Percentiles rank a stretch among this genome's conserved stretches.
These are phyloP conservation scores for Malbranchea zuffiana DNA, from an alignment of 2,329 filamentous ascomycete genomes.

Conservation along the genomic window DNA sequence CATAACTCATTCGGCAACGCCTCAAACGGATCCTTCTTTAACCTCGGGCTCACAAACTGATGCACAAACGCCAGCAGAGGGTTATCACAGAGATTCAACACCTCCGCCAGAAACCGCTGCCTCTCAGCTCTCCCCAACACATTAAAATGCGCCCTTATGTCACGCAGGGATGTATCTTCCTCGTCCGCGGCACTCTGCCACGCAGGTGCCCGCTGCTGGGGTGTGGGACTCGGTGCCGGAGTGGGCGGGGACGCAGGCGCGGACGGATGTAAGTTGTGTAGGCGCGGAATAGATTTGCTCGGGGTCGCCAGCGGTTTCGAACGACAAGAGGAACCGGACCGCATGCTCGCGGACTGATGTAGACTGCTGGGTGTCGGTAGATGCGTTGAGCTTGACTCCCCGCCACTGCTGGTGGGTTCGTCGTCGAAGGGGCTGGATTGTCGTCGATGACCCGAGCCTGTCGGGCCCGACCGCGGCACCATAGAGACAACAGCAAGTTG, in stretches of 20 bases:
- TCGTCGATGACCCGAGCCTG: constrained; percentile 19
- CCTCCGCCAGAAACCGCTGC: constrained; percentile 70
- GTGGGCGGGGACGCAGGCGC: constrained; percentile 56
- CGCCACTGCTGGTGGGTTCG: constrained; percentile 10
- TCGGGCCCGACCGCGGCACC: constrained; percentile 13
- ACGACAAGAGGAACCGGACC: constrained; percentile 5
- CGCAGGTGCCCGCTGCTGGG: constrained; percentile 47
- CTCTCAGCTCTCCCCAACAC: constrained; percentile 64
- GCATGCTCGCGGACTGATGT: constrained; percentile 10
- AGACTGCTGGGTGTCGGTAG: not conserved
- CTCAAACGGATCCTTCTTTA: constrained; percentile 94
- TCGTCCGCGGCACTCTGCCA: constrained; percentile 46
- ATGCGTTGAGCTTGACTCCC: constrained; percentile 1
- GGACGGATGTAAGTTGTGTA: constrained; percentile 52
- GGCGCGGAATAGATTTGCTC: constrained; percentile 33
- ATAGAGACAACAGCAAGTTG: no score
- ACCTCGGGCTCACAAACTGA: constrained; percentile 81
- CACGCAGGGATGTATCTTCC: constrained; percentile 71
- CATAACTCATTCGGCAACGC: constrained; percentile 88
- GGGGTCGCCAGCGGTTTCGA: constrained; percentile 39
- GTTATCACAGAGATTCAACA: constrained; percentile 89
- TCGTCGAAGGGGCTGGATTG: constrained; percentile 22
- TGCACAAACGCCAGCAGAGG: constrained; percentile 93
- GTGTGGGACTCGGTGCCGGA: constrained; percentile 56
- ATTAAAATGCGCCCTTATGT: constrained; percentile 70